Conservation (phyloP, 805 yeast species). For the Suhomyces prunicola region DNA sequence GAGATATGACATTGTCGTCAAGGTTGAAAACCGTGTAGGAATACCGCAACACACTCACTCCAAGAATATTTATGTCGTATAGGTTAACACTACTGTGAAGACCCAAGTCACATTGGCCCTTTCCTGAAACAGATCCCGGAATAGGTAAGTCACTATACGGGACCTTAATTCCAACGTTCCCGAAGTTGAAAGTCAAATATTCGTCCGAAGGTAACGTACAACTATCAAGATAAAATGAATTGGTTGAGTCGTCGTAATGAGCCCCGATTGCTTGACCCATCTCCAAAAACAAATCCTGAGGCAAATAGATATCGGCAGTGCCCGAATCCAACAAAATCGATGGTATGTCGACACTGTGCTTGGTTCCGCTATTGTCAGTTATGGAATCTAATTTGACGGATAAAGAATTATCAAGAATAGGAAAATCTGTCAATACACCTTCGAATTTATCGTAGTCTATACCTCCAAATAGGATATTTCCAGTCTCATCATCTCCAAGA, state of each 20-base stretch:
- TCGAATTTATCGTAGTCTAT: neutral
- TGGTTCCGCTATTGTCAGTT: neutral
- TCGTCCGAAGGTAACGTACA: conserved; percentile 2
- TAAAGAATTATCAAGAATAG: neutral
- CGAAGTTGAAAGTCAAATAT: conserved; percentile 1
- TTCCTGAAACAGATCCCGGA: neutral
- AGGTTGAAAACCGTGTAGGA: conserved; percentile 25
- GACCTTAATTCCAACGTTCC: conserved; percentile 1
- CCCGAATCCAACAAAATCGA: conserved; percentile 17
- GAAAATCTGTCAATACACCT: neutral
- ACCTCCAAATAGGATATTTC: conserved; percentile 1
- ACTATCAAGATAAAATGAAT: neutral
- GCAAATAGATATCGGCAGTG: conserved; percentile 18
- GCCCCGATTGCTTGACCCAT: conserved; percentile 12
- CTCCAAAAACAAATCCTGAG: conserved; percentile 6
- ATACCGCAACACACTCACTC: conserved; percentile 25
- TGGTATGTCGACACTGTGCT: neutral
- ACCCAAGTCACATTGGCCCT: neutral
- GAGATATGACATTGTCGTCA: conserved; percentile 20
- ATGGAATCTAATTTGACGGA: neutral
- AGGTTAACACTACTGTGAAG: neutral
- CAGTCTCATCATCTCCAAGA: neutral
- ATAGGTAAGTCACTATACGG: conserved; percentile 3
- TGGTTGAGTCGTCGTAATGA: neutral
- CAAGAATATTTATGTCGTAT: conserved; percentile 12